These are phyloP conservation scores for Boletus coccyginus DNA, from an alignment of 768 basidiomycete species.

Conservation along the genomic window DNA sequence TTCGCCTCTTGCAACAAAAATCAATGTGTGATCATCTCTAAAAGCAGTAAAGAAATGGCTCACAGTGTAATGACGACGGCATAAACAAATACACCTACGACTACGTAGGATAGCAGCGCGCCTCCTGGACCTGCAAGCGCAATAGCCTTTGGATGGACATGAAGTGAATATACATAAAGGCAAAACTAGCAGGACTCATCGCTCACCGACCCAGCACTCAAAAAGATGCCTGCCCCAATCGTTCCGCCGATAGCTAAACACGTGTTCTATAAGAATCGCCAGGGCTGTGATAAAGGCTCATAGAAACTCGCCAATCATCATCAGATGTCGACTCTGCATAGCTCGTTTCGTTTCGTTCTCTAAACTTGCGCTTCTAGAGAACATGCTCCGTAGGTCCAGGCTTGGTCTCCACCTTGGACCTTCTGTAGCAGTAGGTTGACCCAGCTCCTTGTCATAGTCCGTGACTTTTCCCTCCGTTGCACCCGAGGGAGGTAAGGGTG, in stretches of 20 bases:
- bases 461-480: not conserved
- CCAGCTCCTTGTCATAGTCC: constrained; percentile 2
- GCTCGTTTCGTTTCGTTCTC: constrained; percentile 36
- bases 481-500: not conserved
- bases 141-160: constrained; percentile 38
- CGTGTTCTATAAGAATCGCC: not conserved
- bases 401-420: not conserved
- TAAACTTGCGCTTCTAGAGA: constrained; percentile 7
- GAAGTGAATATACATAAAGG: not conserved
- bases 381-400: not conserved
- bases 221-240: constrained; percentile 59
- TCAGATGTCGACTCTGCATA: constrained; percentile 40
- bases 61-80: constrained; percentile 59
- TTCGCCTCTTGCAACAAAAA: constrained; percentile 44
- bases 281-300: not conserved
- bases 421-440: not conserved
- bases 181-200: not conserved
- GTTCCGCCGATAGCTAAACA: constrained; percentile 51
- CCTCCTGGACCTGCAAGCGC: constrained; percentile 59
- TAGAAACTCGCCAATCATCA: constrained; percentile 38
- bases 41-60: constrained; percentile 6
- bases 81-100: constrained; percentile 59
- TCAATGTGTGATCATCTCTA: not conserved
- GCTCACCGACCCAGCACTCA: constrained; percentile 54
- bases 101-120: constrained; percentile 57